phyloP scores from a whole-genome alignment of 768 basidiomycete genomes.

The Kwoniella shandongensis region DNA sequence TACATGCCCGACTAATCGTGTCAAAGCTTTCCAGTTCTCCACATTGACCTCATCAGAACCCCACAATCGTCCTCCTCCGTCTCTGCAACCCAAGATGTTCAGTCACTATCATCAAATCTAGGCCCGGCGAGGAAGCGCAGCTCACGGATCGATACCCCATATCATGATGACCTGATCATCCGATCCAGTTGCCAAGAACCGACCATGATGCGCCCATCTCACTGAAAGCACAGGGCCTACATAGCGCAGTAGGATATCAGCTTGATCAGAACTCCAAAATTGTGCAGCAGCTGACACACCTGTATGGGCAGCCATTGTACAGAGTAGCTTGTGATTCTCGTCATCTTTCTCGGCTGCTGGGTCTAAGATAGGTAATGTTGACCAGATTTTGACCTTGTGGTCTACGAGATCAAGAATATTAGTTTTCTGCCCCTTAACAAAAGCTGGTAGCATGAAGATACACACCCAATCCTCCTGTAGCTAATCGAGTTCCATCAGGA shows the following conservation, averaged over 20 bases:
- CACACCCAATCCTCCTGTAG: slow-evolving; percentile 81
- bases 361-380: slow-evolving; percentile 89
- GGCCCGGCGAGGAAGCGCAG: slow-evolving; percentile 3
- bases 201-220: slow-evolving; percentile 88
- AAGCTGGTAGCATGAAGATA: neutral
- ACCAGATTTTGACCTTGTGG: slow-evolving; percentile 95
- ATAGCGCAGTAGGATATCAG: neutral
- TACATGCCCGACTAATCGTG: slow-evolving; percentile 87
- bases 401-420: slow-evolving; percentile 56
- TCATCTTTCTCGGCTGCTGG: slow-evolving; percentile 63
- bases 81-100: slow-evolving; percentile 57
- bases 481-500: slow-evolving; percentile 91
- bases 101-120: no score
- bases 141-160: slow-evolving; percentile 95
- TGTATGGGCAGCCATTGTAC: slow-evolving; percentile 88
- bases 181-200: slow-evolving; percentile 92
- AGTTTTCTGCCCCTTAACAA: neutral
- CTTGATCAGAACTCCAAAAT: neutral
- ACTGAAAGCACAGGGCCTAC: slow-evolving; percentile 76
- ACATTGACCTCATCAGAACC: slow-evolving; percentile 94
- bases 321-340: slow-evolving; percentile 79
- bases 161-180: slow-evolving; percentile 95
- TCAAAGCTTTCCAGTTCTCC: slow-evolving; percentile 94
- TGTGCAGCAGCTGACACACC: slow-evolving; percentile 56
- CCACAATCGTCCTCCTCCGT: slow-evolving; percentile 82